Evolutionary conservation across 352 stramenopile genomes (phyloP).

Genomic region (Stramenopiles sp.): DNA sequence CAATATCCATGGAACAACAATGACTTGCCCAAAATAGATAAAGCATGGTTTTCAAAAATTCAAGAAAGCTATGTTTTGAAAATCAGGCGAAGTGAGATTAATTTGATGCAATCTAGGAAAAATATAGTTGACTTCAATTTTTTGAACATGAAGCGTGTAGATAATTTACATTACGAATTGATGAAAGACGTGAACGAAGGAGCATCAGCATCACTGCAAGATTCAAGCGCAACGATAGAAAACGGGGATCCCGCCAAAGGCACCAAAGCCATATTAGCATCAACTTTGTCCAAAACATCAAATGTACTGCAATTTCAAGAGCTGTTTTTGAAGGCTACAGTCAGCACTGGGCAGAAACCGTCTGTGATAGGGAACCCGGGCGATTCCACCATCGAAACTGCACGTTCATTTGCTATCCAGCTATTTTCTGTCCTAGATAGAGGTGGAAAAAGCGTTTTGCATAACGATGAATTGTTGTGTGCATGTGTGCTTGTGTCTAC

Average conservation of each 20-base stretch:
- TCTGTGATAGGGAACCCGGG: background rate
- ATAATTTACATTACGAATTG: background rate
- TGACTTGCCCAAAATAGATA: background rate
- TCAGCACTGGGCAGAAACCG: background rate
- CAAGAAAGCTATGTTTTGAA: background rate
- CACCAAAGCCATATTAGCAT: background rate
- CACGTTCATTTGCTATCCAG: background rate
- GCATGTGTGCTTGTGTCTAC: background rate
- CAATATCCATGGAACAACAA: background rate
- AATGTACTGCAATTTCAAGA: background rate
- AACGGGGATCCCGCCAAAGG: background rate
- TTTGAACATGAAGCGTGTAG: background rate
- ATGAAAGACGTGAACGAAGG: background rate
- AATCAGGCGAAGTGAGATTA: background rate
- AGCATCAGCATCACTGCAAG: background rate
- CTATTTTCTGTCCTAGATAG: background rate
- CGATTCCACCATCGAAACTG: background rate
- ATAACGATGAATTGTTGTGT: background rate
- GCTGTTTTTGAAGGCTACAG: background rate
- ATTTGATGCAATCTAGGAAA: background rate
- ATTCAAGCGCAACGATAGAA: background rate
- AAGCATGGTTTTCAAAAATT: background rate
- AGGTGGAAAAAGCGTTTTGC: background rate
- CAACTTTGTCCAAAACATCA: background rate
- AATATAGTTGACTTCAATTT: background rate